Conservation (phyloP, 148 eudicot genomes). For the Rhododendron ferrugineum region DNA sequence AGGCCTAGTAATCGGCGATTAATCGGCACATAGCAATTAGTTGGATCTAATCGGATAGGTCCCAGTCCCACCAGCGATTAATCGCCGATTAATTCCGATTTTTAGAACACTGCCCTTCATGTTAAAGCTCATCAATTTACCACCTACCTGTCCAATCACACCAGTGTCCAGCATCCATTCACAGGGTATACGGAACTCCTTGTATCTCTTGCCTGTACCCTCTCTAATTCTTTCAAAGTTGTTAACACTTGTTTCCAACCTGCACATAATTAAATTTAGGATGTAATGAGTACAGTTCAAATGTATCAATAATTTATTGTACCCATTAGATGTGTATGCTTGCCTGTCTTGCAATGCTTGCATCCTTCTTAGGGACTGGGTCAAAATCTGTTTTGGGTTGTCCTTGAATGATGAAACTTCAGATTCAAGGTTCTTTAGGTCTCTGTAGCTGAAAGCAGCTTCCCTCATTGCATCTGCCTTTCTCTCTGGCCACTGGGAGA, state of each 20-base stretch:
- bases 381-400: constrained; percentile 38
- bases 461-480: constrained; percentile 79
- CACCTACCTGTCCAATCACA: constrained; percentile 58
- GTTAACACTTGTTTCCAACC: constrained; percentile 53
- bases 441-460: constrained; percentile 69
- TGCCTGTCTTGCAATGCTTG: constrained; percentile 80
- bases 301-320: background rate
- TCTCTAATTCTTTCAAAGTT: constrained; percentile 64
- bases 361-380: constrained; percentile 47
- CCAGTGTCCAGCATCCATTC: constrained; percentile 78
- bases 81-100: no score
- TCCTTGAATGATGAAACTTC: constrained; percentile 51
- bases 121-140: constrained; percentile 1
- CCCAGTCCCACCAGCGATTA: no score
- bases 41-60: no score
- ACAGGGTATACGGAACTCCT: constrained; percentile 61
- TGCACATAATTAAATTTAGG: constrained; percentile 15
- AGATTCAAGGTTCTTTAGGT: constrained; percentile 48
- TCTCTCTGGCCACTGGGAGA: constrained; percentile 79
- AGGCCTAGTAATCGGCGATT: no score
- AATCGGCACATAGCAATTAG: no score
- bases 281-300: background rate
- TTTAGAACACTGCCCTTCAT: background rate
- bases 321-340: constrained; percentile 29
- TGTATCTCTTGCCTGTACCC: constrained; percentile 53